Evolutionary conservation across 306 rosid species (phyloP), one percentile per base, ranked within the genome.

Genomic region (Sicyos edulis): DNA sequence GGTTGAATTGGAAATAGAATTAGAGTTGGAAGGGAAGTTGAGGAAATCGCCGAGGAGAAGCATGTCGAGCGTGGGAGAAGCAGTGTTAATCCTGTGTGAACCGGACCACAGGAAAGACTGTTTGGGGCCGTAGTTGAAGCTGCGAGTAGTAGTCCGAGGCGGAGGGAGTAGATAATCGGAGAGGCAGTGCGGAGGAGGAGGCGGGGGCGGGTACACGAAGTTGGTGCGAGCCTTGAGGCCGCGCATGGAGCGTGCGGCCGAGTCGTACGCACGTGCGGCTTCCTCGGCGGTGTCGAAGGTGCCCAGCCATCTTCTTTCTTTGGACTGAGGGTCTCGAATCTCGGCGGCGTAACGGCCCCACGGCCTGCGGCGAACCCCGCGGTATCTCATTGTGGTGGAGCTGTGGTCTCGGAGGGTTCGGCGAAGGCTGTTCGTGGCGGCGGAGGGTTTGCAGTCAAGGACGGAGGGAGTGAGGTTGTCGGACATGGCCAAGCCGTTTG

Each of bases 301-400:
- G 1, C 72, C 72, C 0, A 66, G 55, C 72, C 72, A 66, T 66
- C 72, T 45, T 14, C 72, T 66, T 22, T 66, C 72, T 66, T 66
- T 66, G 7, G 72, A 66, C 40, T 66, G 72, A 5, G 72, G 72
- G 55, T 92, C 97, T 22, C 97, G 74, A 34, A 92, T 92, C 83
- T 92, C 97, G 3, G 97, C 97, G 0, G 97, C 97, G 66, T 92
- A 92, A 34, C 97, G 91, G 0, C 97, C 97, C 97, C 97, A 92
- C 0, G 97, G 97, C 76, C 97, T 75, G 2, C 97, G 91, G 13
- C 97, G 80, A 0, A 92, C 97, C 4, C 97, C 97, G 0, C 97
- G 95, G 86, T 92, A 92, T 68, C 96, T 79, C 56, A 84, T 32
- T 0, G 83, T 75, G 11, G 82, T 54, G 15, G 1, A 45, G 72